Percentiles rank a stretch among this genome's conserved stretches.
Conservation (phyloP, 2,329 filamentous ascomycete genomes). For the Dactylonectria estremocensis region DNA sequence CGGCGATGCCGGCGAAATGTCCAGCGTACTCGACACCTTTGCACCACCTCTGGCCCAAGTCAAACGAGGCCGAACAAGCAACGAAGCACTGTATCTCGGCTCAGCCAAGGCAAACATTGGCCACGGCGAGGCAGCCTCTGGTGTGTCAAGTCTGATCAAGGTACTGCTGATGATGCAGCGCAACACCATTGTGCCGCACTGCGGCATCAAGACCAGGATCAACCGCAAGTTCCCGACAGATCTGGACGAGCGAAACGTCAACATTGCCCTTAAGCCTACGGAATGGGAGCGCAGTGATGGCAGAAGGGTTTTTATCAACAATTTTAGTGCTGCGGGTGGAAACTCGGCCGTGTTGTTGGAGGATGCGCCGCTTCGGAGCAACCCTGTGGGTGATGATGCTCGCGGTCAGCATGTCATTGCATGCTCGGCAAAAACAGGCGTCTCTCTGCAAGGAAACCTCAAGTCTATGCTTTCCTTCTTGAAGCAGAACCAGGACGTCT, state of each 20-base stretch:
- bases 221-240: slow-evolving; percentile 62
- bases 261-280: slow-evolving; percentile 69
- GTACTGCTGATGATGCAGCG: slow-evolving; percentile 66
- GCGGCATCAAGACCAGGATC: slow-evolving; percentile 66
- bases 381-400: slow-evolving; percentile 58
- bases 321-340: slow-evolving; percentile 80
- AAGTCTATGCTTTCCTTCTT: slow-evolving; percentile 58
- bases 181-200: slow-evolving; percentile 64
- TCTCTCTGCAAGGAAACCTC: slow-evolving; percentile 47
- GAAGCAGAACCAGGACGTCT: slow-evolving; percentile 53
- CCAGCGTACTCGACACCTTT: slow-evolving; percentile 76
- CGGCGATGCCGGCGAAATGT: slow-evolving; percentile 88
- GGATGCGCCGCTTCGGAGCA: slow-evolving; percentile 57
- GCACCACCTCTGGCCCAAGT: slow-evolving; percentile 55
- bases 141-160: slow-evolving; percentile 69
- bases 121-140: slow-evolving; percentile 75
- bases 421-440: slow-evolving; percentile 22
- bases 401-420: slow-evolving; percentile 49
- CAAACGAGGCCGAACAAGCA: slow-evolving; percentile 42
- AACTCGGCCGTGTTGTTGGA: slow-evolving; percentile 79
- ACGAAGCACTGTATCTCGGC: slow-evolving; percentile 72
- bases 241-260: slow-evolving; percentile 58
- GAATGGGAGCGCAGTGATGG: slow-evolving; percentile 57
- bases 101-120: slow-evolving; percentile 77
- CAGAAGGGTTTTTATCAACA: slow-evolving; percentile 72